Conservation (phyloP, 768 basidiomycete genomes). For the Tulasnella sp. region DNA sequence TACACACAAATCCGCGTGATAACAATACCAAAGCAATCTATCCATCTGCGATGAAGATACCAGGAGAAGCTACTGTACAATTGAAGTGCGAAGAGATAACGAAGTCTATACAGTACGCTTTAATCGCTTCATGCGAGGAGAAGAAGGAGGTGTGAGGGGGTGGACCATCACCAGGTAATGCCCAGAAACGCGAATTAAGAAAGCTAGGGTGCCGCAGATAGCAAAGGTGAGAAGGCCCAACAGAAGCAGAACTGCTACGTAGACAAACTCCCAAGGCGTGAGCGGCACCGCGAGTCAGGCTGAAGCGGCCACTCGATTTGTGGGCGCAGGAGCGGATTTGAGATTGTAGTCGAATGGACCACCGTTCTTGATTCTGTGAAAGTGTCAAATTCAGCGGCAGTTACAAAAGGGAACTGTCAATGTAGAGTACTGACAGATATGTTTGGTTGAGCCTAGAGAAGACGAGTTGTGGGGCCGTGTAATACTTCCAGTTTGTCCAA, state of each 20-base stretch:
- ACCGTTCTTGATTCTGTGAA: background rate
- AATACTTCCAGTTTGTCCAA: constrained; percentile 15
- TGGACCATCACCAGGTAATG: no score
- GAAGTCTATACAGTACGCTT: no score
- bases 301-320: background rate
- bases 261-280: background rate
- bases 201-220: background rate
- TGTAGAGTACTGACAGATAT: background rate
- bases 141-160: no score
- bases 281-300: constrained; percentile 6
- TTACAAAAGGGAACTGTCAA: no score
- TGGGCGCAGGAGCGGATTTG: background rate
- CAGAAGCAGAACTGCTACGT: background rate
- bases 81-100: no score
- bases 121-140: no score
- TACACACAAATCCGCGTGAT: no score
- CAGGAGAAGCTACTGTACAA: no score
- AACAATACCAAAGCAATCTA: no score
- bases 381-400: no score
- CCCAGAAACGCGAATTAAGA: no score
- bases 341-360: constrained; percentile 10
- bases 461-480: background rate
- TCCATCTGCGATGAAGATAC: no score
- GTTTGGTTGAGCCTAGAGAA: background rate
- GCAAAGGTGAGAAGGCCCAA: constrained; percentile 2